Percentiles rank a stretch among this genome's conserved stretches.
Conservation (phyloP, 306 rosid species). For the Medicago lupulina region DNA sequence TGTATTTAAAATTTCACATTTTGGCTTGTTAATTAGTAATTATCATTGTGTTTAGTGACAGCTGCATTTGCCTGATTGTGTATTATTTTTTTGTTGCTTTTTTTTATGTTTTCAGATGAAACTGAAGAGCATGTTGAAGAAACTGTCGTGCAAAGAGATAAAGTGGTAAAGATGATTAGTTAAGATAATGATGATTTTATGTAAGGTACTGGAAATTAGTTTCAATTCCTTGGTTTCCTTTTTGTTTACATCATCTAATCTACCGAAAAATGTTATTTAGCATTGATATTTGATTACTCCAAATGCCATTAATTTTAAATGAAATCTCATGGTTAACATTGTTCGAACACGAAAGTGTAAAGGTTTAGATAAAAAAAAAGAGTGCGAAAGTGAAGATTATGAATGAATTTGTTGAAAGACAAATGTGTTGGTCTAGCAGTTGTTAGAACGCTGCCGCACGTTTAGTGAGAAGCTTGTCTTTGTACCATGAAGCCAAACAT, state of each 20-base stretch:
- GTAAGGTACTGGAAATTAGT: not conserved
- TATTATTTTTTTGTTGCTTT: not conserved
- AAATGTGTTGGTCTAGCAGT: too few species aligned
- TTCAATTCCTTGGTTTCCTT: not conserved
- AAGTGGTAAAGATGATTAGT: conserved; percentile 28
- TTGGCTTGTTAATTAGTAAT: not conserved
- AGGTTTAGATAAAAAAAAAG: too few species aligned
- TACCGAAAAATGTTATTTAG: not conserved
- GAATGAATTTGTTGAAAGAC: too few species aligned
- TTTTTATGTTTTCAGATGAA: conserved; percentile 41
- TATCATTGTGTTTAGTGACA: not conserved
- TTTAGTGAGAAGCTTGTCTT: too few species aligned
- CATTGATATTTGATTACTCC: not conserved
- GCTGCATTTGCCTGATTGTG: not conserved
- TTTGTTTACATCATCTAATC: not conserved
- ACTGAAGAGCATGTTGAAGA: conserved; percentile 49
- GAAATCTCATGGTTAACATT: too few species aligned
- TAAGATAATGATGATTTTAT: conserved; percentile 4
- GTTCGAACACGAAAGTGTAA: too few species aligned
- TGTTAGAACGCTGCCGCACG: too few species aligned
- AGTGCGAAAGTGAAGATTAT: too few species aligned
- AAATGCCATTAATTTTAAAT: too few species aligned
- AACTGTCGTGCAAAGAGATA: conserved; percentile 48
- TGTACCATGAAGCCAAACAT: too few species aligned
- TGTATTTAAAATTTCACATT: not conserved